Percentiles rank a stretch among this genome's conserved stretches.
phyloP scores from a whole-genome alignment of 305 asterid genomes.

The Plantago coronopus region DNA sequence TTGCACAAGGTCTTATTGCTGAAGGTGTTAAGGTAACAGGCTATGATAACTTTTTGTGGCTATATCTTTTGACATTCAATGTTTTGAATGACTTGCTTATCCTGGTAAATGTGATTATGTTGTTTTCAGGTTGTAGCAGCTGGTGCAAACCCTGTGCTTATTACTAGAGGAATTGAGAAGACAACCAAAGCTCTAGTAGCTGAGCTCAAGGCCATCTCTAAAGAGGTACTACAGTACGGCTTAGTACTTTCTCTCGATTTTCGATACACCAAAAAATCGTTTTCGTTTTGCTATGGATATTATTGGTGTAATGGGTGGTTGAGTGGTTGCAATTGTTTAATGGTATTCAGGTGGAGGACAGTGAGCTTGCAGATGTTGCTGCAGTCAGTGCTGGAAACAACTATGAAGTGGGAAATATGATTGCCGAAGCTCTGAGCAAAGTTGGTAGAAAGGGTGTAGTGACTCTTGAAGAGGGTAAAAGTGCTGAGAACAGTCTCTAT shows the following conservation, averaged over 20 bases:
- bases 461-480: slow-evolving; percentile 88
- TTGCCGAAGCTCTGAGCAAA: slow-evolving; percentile 85
- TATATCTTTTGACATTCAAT: no score
- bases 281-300: no score
- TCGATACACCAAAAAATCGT: no score
- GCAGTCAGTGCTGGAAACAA: slow-evolving; percentile 89
- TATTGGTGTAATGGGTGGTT: no score
- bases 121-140: slow-evolving; percentile 85
- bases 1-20: slow-evolving; percentile 89
- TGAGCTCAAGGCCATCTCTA: slow-evolving; percentile 78
- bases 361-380: slow-evolving; percentile 73
- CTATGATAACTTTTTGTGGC: not conserved
- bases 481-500: slow-evolving; percentile 71
- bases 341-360: slow-evolving; percentile 50
- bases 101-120: not conserved
- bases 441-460: slow-evolving; percentile 96
- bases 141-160: slow-evolving; percentile 92
- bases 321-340: no score
- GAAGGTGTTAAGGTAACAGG: slow-evolving; percentile 87
- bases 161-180: slow-evolving; percentile 93
- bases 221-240: slow-evolving; percentile 50
- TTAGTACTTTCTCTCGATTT: no score
- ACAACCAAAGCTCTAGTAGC: slow-evolving; percentile 81
- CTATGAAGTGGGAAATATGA: slow-evolving; percentile 71
- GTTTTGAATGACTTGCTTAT: no score